Percentiles rank a stretch among this genome's conserved stretches.
phyloP scores from a whole-genome alignment of 192 early-diverging fungal genomes.

The Coemansia sp. region DNA sequence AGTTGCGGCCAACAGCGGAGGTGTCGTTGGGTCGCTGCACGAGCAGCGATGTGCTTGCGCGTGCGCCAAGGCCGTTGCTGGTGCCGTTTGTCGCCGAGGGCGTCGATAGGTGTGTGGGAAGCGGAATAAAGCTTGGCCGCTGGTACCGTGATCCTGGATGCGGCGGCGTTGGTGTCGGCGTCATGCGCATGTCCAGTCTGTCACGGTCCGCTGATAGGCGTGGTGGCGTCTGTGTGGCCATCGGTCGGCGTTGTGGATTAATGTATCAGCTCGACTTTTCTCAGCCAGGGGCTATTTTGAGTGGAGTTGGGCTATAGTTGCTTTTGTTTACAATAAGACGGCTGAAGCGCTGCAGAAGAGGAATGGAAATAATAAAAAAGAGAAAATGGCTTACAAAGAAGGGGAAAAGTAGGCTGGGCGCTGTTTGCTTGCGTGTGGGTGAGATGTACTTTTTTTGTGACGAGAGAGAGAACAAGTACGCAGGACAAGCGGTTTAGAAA shows the following conservation, averaged over 20 bases:
- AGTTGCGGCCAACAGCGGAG: neutral
- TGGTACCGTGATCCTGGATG: neutral
- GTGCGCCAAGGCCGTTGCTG: neutral
- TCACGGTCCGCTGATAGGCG: constrained; percentile 1
- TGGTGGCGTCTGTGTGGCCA: constrained; percentile 5
- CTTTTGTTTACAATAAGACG: neutral
- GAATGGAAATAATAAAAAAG: neutral
- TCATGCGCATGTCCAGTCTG: neutral
- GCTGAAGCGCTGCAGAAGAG: neutral
- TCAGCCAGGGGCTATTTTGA: too few relatives aligned
- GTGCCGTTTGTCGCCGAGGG: neutral
- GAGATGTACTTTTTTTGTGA: too few relatives aligned
- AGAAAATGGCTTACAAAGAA: neutral
- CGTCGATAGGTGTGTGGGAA: neutral
- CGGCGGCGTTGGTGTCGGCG: neutral
- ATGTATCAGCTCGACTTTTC: neutral
- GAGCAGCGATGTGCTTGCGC: neutral
- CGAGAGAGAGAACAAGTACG: neutral
- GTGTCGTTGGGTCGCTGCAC: neutral
- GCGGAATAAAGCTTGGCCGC: constrained; percentile 5
- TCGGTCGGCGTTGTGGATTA: neutral
- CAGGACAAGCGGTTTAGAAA: neutral
- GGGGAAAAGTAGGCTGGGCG: too few relatives aligned
- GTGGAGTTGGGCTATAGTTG: neutral
- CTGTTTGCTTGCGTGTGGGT: too few relatives aligned